These are phyloP conservation scores for Heimioporus sp. DNA, from an alignment of 768 basidiomycete genomes.

Conservation along the genomic window DNA sequence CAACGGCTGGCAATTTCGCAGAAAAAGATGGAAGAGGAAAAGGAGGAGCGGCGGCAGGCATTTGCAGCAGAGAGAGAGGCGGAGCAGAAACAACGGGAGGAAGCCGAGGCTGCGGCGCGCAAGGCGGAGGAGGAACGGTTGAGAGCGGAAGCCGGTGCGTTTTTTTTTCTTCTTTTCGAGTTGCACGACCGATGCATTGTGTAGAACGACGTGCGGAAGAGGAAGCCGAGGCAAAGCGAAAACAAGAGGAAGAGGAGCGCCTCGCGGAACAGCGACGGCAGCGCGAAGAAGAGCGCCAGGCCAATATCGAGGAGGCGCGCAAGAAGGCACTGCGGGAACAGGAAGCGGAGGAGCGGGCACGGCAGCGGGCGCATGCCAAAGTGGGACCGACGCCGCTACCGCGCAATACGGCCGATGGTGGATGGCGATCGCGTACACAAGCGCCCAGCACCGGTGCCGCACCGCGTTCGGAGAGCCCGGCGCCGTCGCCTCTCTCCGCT, in stretches of 20 bases:
- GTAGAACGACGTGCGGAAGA: constrained; percentile 57
- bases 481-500: constrained; percentile 31
- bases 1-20: constrained; percentile 49
- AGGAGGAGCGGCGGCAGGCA: constrained; percentile 62
- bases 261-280: constrained; percentile 46
- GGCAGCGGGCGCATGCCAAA: constrained; percentile 31
- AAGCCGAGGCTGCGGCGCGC: constrained; percentile 18
- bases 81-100: constrained; percentile 34
- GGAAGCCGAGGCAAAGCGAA: constrained; percentile 51
- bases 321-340: constrained; percentile 63
- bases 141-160: constrained; percentile 51
- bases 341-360: constrained; percentile 56
- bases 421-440: constrained; percentile 15
- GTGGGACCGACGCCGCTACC: constrained; percentile 24
- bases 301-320: constrained; percentile 53
- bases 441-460: constrained; percentile 34
- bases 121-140: constrained; percentile 41
- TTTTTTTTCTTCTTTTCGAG: constrained; percentile 3
- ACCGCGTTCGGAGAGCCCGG: constrained; percentile 56
- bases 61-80: constrained; percentile 59
- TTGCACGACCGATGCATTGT: constrained; percentile 1
- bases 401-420: constrained; percentile 16
- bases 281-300: constrained; percentile 51
- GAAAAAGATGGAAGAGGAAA: constrained; percentile 81
- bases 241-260: constrained; percentile 64